Base-by-base conservation (phyloP, 495 filamentous ascomycete species). In the Ramalina peruviana region DNA sequence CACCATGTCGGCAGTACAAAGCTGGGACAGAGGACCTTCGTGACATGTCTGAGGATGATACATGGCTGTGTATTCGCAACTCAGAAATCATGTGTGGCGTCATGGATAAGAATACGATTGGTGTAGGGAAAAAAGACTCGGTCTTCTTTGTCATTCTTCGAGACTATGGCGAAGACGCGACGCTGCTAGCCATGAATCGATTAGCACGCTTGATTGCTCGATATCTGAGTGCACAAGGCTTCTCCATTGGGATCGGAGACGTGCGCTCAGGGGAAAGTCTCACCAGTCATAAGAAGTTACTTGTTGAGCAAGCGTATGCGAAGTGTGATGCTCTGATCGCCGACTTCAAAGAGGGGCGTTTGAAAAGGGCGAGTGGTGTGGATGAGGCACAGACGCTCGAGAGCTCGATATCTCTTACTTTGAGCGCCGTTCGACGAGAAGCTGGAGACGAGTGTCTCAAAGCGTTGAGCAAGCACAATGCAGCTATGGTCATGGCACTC, bases 81-180 rank as follows among this genome's bases (percentile, higher is more conserved):
- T 95, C 89, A 0, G 92, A 96, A 62, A 80, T 98, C 52, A 96
- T 98, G 88, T 96, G 92, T 59, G 92, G 92, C 57, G 79, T 87
- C 36, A 94, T 98, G 88, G 92, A 98, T 66, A 98, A 98, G 61
- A 81, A 85, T 2, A 94, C 88, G 0, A 84, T 98, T 39, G 92
- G 92, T 54, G 86, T 83, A 12, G 92, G 92, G 59, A 97, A 97
- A 70, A 98, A 98, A 62, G 89, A 94, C 62, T 94, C 87, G 3
- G 78, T 98, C 10, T 98, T 97, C 65, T 98, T 94, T 58, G 84
- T 96, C 48, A 89, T 98, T 57, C 74, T 97, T 53, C 76, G 92
- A 64, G 92, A 98, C 65, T 97, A 81, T 60, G 92, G 93, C 0
- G 86, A 90, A 3, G 82, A 90, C 46, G 80, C 84, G 48, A 89